Conservation (phyloP, 495 filamentous ascomycete species). For the Aspergillus campestris region DNA sequence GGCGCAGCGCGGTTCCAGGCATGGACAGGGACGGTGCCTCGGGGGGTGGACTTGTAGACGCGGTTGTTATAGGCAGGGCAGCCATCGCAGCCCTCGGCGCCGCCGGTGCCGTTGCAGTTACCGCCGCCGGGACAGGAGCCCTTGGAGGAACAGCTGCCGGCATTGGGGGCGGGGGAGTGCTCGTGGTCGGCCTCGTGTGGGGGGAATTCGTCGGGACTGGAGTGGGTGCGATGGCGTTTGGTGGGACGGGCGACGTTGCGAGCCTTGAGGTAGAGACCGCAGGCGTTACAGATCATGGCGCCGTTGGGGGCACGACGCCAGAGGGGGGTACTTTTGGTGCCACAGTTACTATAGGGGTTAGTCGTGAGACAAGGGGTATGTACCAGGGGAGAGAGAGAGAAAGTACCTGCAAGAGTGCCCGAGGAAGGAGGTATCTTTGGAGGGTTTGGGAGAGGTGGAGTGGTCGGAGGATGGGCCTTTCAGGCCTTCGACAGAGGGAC, state of each 20-base stretch:
- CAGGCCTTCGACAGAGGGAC: constrained; percentile 2
- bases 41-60: constrained; percentile 67
- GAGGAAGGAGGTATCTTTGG: constrained; percentile 34
- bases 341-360: constrained; percentile 66
- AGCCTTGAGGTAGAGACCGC: constrained; percentile 89
- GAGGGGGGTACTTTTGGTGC: constrained; percentile 84
- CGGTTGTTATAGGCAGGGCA: constrained; percentile 97
- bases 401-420: constrained; percentile 51
- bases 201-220: constrained; percentile 23
- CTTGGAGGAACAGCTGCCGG: constrained; percentile 35
- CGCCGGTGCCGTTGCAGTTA: constrained; percentile 92
- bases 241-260: constrained; percentile 83
- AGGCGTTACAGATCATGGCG: constrained; percentile 95
- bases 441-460: constrained; percentile 25
- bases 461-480: constrained; percentile 12
- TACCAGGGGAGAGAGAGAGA: not conserved
- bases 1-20: constrained; percentile 23
- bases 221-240: constrained; percentile 59
- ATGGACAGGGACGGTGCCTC: constrained; percentile 23
- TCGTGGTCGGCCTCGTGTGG: constrained; percentile 3
- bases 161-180: not conserved
- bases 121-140: constrained; percentile 96
- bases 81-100: constrained; percentile 90
- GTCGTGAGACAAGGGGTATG: constrained; percentile 11
- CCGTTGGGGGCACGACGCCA: constrained; percentile 92